phyloP scores from a whole-genome alignment of 169 alveolate species.

The Cryptosporidium bovis region DNA sequence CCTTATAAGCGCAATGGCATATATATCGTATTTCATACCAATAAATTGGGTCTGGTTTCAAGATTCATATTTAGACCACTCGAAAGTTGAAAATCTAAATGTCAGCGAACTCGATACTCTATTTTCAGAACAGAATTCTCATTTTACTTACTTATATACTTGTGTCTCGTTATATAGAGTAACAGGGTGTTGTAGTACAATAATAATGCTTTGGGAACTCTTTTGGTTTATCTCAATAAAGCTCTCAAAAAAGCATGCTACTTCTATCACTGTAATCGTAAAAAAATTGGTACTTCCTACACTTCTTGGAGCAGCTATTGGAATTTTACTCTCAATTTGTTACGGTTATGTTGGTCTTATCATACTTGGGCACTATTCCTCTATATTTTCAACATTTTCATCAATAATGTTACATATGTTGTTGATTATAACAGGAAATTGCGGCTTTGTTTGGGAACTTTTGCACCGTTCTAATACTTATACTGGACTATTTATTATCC shows the following conservation, averaged over 20 bases:
- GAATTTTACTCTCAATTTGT: background rate
- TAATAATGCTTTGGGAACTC: conserved; percentile 48
- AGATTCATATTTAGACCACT: conserved; percentile 12
- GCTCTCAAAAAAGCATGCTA: conserved; percentile 58
- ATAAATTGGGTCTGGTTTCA: conserved; percentile 39
- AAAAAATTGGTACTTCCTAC: conserved; percentile 56
- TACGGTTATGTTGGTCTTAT: conserved; percentile 50
- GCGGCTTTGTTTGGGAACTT: conserved; percentile 27
- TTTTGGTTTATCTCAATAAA: conserved; percentile 52
- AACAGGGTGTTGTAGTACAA: conserved; percentile 26
- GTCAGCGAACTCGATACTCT: background rate
- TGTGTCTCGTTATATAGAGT: conserved; percentile 28
- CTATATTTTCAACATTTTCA: conserved; percentile 7
- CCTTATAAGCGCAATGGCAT: conserved; percentile 9
- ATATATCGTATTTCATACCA: conserved; percentile 22
- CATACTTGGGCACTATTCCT: conserved; percentile 12
- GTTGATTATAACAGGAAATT: conserved; percentile 15
- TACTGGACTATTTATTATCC: conserved; percentile 50
- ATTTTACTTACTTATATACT: conserved; percentile 2
- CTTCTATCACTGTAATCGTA: conserved; percentile 57
- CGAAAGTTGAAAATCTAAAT: background rate
- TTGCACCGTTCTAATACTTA: background rate
- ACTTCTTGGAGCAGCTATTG: conserved; percentile 4
- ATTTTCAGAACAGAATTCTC: conserved; percentile 9
- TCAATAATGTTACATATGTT: conserved; percentile 30